A percentile compares a stretch with the other conserved stretches of the same genome.
Conservation (phyloP, 768 basidiomycete genomes). For the Gloeostereum incarnatum region DNA sequence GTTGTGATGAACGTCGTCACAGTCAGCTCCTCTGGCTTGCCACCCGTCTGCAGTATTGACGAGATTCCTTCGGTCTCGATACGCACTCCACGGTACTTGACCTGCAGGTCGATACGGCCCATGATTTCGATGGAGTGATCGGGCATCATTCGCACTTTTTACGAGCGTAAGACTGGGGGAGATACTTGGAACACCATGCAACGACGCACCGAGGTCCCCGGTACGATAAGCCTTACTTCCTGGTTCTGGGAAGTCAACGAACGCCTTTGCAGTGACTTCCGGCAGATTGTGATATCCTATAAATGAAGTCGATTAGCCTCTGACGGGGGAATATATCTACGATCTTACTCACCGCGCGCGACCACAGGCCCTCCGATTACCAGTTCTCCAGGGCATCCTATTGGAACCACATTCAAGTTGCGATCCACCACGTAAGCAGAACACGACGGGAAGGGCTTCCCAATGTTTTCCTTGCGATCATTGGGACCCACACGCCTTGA, state of each 20-base stretch:
- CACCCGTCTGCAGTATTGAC: slow-evolving; percentile 27
- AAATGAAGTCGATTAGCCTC: not conserved
- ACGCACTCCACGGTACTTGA: slow-evolving; percentile 44
- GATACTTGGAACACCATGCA: slow-evolving; percentile 2
- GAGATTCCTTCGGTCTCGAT: slow-evolving; percentile 44
- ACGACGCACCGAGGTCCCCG: slow-evolving; percentile 34
- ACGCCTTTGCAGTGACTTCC: slow-evolving; percentile 33
- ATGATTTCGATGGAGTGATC: slow-evolving; percentile 38
- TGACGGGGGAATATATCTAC: not conserved
- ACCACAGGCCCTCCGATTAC: slow-evolving; percentile 41
- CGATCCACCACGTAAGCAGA: slow-evolving; percentile 31
- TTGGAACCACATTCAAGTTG: slow-evolving; percentile 30
- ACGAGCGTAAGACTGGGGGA: not conserved
- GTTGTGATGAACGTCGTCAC: too few species aligned
- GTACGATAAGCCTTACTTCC: slow-evolving; percentile 37
- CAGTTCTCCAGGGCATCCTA: slow-evolving; percentile 36
- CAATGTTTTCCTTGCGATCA: slow-evolving; percentile 34
- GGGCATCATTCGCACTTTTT: slow-evolving; percentile 35
- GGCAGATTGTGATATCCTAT: slow-evolving; percentile 34
- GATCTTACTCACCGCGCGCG: slow-evolving; percentile 18
- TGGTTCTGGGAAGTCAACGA: slow-evolving; percentile 31
- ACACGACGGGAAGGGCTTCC: slow-evolving; percentile 24
- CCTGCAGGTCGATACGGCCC: slow-evolving; percentile 41
- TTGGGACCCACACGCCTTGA: slow-evolving; percentile 29
- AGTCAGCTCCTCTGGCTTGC: slow-evolving; percentile 5